phyloP scores from a whole-genome alignment of 1,284 basidiomycete species.

The Fomitiporia mediterranea region DNA sequence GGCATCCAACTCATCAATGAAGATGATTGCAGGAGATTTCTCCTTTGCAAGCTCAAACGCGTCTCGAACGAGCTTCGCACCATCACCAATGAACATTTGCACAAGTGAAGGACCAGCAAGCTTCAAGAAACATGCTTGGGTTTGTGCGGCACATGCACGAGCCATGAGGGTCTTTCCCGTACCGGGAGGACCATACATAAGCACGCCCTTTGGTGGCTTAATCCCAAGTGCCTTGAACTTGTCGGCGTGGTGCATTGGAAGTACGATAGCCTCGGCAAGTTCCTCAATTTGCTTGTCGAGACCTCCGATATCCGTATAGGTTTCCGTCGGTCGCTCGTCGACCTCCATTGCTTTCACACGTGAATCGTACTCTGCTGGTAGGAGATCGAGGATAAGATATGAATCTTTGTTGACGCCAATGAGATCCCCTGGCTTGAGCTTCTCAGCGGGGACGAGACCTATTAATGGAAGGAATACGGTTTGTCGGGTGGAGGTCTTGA shows the following conservation, averaged over 20 bases:
- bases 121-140: constrained; percentile 79
- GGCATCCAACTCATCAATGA: constrained; percentile 79
- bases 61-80: constrained; percentile 75
- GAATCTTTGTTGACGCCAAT: constrained; percentile 99
- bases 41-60: constrained; percentile 76
- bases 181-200: constrained; percentile 80
- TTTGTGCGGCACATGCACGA: constrained; percentile 75
- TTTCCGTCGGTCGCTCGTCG: constrained; percentile 75
- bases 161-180: constrained; percentile 79
- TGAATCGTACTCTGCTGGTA: constrained; percentile 75
- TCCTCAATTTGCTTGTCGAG: constrained; percentile 82
- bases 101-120: constrained; percentile 75
- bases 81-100: constrained; percentile 83
- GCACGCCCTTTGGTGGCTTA: constrained; percentile 70
- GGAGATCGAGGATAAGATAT: constrained; percentile 92
- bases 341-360: constrained; percentile 93
- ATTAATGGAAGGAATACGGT: constrained; percentile 98
- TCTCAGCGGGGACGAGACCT: constrained; percentile 89
- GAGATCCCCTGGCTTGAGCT: constrained; percentile 87
- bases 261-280: constrained; percentile 74
- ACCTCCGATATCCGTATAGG: constrained; percentile 77
- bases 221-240: constrained; percentile 83
- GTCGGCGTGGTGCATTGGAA: constrained; percentile 79
- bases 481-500: constrained; percentile 97
- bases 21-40: constrained; percentile 76